phyloP scores from a whole-genome alignment of 2,329 filamentous ascomycete species.

The Paracorniculantispora psalliotae region DNA sequence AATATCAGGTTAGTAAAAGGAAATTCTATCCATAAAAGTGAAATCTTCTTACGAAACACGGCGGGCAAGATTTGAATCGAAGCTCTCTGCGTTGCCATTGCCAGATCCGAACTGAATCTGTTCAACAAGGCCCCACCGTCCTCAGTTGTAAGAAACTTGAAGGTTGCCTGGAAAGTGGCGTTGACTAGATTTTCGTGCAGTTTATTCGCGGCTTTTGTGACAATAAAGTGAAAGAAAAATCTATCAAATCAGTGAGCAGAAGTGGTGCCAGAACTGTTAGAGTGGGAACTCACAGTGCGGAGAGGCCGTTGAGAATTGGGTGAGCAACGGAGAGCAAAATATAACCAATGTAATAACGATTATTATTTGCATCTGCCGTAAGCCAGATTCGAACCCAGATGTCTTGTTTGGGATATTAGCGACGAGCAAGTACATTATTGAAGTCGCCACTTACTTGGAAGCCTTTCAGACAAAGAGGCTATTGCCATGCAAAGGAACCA shows the following conservation, averaged over 20 bases:
- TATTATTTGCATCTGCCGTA: not conserved
- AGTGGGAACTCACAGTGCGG: not conserved
- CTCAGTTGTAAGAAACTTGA: not conserved
- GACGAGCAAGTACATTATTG: too few relatives aligned
- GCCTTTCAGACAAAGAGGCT: not conserved
- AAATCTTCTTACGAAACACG: constrained; percentile 1
- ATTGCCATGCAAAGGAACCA: not conserved
- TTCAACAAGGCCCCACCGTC: constrained; percentile 2
- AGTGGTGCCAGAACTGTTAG: too few relatives aligned
- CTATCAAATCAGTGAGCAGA: not conserved
- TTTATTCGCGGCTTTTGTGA: not conserved
- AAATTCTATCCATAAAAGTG: not conserved
- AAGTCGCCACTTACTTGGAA: not conserved
- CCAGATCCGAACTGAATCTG: constrained; percentile 1
- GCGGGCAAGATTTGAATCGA: not conserved
- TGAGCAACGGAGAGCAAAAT: not conserved
- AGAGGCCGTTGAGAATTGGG: not conserved
- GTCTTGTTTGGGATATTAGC: not conserved
- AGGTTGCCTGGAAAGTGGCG: not conserved
- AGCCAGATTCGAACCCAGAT: constrained; percentile 7
- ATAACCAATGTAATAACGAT: not conserved
- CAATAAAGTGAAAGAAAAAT: not conserved
- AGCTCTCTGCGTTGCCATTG: not conserved
- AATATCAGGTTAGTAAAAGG: not conserved
- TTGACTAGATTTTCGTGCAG: not conserved